phyloP scores from a whole-genome alignment of 2,329 filamentous ascomycete genomes.

The Hypoxylon sp. region DNA sequence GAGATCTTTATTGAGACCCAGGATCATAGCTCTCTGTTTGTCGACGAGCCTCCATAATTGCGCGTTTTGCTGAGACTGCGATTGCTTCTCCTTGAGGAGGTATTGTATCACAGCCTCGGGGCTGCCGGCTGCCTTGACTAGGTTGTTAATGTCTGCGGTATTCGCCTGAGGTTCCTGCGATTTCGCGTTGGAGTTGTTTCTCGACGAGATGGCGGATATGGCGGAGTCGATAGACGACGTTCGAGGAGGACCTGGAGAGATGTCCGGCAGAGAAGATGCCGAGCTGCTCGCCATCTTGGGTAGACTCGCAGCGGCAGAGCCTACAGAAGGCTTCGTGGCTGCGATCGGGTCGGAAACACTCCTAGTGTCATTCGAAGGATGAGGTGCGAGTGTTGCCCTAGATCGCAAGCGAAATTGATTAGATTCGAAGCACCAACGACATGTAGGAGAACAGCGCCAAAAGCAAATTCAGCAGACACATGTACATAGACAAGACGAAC shows the following conservation, averaged over 20 bases:
- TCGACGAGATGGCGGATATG: constrained; percentile 77
- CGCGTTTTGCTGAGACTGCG: constrained; percentile 85
- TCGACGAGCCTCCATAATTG: constrained; percentile 96
- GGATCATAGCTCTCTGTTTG: constrained; percentile 92
- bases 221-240: constrained; percentile 93
- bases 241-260: constrained; percentile 60
- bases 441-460: constrained; percentile 1
- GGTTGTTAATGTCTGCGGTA: constrained; percentile 76
- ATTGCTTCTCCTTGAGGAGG: constrained; percentile 89
- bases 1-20: constrained; percentile 93
- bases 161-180: constrained; percentile 66
- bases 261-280: constrained; percentile 51
- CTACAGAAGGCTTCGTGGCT: constrained; percentile 53
- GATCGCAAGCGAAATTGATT: constrained; percentile 13
- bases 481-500: constrained; percentile 30
- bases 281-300: constrained; percentile 59
- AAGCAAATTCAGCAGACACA: neutral
- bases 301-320: constrained; percentile 49
- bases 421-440: neutral
- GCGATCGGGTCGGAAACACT: constrained; percentile 54
- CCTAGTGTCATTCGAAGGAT: constrained; percentile 59
- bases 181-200: constrained; percentile 64
- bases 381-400: constrained; percentile 43
- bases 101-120: constrained; percentile 89
- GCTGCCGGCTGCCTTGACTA: constrained; percentile 86